Evolutionary conservation across 805 yeast species (phyloP).

Genomic region (Myxozyma monticola): DNA sequence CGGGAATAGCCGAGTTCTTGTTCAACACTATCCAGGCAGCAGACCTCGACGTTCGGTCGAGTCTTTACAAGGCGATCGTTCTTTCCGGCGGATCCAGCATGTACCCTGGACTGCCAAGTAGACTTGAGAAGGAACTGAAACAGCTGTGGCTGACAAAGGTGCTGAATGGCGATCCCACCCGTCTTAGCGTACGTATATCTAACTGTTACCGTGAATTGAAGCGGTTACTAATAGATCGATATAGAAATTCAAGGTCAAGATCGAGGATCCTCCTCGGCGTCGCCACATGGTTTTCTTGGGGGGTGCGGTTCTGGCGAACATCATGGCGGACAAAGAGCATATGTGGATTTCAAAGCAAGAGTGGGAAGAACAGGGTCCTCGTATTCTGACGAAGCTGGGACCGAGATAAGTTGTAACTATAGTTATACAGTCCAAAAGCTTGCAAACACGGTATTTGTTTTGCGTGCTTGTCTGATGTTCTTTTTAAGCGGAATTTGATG

Average conservation of each 20-base stretch:
- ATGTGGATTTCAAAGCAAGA: slow-evolving; percentile 97
- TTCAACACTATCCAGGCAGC: slow-evolving; percentile 93
- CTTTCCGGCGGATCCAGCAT: slow-evolving; percentile 96
- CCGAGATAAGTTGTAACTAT: slow-evolving; percentile 80
- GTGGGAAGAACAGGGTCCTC: slow-evolving; percentile 96
- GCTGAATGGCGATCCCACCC: slow-evolving; percentile 78
- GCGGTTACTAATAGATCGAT: neutral
- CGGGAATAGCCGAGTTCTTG: slow-evolving; percentile 90
- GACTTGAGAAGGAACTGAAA: slow-evolving; percentile 92
- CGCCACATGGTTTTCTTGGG: slow-evolving; percentile 98
- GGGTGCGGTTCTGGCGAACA: slow-evolving; percentile 96
- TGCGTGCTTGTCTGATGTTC: too few species aligned
- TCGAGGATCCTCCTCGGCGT: slow-evolving; percentile 98
- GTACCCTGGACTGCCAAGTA: slow-evolving; percentile 97
- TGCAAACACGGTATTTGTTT: too few species aligned
- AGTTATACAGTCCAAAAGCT: too few species aligned
- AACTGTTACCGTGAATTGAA: slow-evolving; percentile 33
- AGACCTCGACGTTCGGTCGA: slow-evolving; percentile 87
- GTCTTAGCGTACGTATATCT: slow-evolving; percentile 47
- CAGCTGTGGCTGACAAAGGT: slow-evolving; percentile 93
- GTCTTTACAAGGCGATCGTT: slow-evolving; percentile 88
- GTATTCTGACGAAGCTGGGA: slow-evolving; percentile 82
- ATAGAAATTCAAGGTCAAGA: slow-evolving; percentile 84
- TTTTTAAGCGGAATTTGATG: too few species aligned
- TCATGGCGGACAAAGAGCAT: slow-evolving; percentile 97